Evolutionary conservation across 805 yeast genomes (phyloP).

Genomic region (Teunomyces kruisii): DNA sequence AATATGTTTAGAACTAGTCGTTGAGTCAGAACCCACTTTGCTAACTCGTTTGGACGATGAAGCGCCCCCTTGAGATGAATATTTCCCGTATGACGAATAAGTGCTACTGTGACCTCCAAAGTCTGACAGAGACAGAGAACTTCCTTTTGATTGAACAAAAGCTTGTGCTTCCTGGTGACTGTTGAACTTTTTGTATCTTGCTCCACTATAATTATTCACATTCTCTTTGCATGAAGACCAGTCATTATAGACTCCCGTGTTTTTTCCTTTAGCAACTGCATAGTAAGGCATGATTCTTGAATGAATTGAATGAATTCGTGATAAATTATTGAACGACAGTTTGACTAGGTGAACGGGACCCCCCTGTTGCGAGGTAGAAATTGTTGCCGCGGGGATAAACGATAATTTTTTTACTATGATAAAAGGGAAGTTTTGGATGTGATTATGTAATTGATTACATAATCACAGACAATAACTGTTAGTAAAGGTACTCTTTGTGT

Average conservation of each 20-base stretch:
- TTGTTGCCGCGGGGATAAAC: too few relatives aligned
- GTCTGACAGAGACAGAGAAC: background rate
- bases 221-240: constrained; percentile 61
- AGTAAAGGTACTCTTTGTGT: too few relatives aligned
- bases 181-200: constrained; percentile 56
- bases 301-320: background rate
- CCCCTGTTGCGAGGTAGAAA: too few relatives aligned
- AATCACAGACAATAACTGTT: too few relatives aligned
- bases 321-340: background rate
- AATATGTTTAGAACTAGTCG: constrained; percentile 22
- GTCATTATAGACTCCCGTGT: constrained; percentile 52
- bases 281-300: constrained; percentile 23
- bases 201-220: constrained; percentile 57
- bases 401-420: too few relatives aligned
- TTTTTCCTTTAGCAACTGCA: constrained; percentile 39
- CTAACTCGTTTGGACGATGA: too few relatives aligned
- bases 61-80: too few relatives aligned
- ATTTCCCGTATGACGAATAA: background rate
- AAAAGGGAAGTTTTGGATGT: too few relatives aligned
- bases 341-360: background rate
- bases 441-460: too few relatives aligned
- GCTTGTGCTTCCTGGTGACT: constrained; percentile 46
- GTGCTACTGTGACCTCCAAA: background rate
- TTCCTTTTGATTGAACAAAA: background rate
- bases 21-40: background rate